Evolutionary conservation across 176 grass and related monocot species (phyloP).

Genomic region (Musa troglodytarum): DNA sequence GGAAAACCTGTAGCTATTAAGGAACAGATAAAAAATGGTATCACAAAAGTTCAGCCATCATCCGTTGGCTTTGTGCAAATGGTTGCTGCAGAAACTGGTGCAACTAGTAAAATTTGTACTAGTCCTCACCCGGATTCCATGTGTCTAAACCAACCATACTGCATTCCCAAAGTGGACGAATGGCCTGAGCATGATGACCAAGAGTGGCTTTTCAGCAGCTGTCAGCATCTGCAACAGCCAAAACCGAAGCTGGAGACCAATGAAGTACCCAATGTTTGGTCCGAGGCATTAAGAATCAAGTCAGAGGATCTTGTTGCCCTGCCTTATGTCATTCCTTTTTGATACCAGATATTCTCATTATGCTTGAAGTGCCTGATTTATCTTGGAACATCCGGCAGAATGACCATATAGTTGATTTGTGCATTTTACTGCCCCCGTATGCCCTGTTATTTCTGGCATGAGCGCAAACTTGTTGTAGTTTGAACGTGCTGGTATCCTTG

Average conservation of each 20-base stretch:
- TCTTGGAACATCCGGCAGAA: constrained; percentile 1
- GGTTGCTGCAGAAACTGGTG: constrained; percentile 13
- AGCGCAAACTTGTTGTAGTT: not conserved
- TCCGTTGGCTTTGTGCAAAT: constrained; percentile 3
- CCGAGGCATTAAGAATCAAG: constrained; percentile 30
- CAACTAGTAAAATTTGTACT: not conserved
- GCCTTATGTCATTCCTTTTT: constrained; percentile 51
- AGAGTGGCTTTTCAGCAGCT: constrained; percentile 33
- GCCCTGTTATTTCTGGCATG: constrained; percentile 8
- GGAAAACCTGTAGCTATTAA: constrained; percentile 7
- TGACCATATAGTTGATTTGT: constrained; percentile 1
- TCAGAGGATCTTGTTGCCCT: constrained; percentile 30
- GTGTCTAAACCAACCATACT: constrained; percentile 39
- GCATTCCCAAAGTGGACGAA: constrained; percentile 26
- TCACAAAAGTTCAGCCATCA: constrained; percentile 15
- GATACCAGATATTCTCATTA: constrained; percentile 7
- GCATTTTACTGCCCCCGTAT: not conserved
- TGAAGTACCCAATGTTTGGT: constrained; percentile 30
- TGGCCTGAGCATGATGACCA: constrained; percentile 29
- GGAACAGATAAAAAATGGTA: constrained; percentile 21
- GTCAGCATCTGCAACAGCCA: constrained; percentile 17
- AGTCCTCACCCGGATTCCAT: constrained; percentile 35
- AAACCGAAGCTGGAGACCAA: not conserved
- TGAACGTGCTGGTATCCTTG: not conserved
- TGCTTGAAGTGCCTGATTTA: not conserved